Conservation (phyloP, 306 rosid genomes). For the Hippophae rhamnoides region DNA sequence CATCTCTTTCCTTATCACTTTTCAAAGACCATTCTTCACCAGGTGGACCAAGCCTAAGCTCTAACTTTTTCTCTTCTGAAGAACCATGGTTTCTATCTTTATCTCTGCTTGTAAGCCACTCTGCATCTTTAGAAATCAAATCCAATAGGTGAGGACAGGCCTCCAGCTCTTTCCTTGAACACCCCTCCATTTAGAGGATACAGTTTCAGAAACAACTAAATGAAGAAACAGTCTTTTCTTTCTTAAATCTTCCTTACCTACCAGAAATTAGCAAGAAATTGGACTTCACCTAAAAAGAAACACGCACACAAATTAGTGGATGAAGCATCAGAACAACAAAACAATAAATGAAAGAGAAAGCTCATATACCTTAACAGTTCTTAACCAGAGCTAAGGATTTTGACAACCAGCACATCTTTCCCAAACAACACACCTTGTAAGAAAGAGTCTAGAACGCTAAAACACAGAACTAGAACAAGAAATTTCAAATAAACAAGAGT, state of each 20-base stretch:
- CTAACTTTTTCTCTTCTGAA: conserved; percentile 59
- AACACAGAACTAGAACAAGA: not conserved
- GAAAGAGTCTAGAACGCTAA: not conserved
- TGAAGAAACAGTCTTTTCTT: conserved; percentile 3
- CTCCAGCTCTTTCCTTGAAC: conserved; percentile 43
- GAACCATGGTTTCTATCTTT: conserved; percentile 28
- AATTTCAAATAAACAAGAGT: too few species aligned
- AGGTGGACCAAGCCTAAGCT: conserved; percentile 91
- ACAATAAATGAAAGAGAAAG: not conserved
- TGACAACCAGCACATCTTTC: conserved; percentile 22
- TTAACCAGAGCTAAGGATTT: conserved; percentile 27
- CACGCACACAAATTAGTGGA: not conserved
- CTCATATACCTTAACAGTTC: conserved; percentile 11
- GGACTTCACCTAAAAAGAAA: conserved; percentile 3
- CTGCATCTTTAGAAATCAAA: conserved; percentile 51
- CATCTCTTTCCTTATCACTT: conserved; percentile 28
- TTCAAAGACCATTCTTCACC: conserved; percentile 55
- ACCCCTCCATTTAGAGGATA: conserved; percentile 35
- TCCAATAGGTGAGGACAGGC: conserved; percentile 51
- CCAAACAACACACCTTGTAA: not conserved
- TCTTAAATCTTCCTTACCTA: not conserved
- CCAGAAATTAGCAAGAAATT: conserved; percentile 2
- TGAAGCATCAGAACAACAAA: not conserved
- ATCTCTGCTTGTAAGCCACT: conserved; percentile 37
- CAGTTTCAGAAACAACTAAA: conserved; percentile 6